These are phyloP conservation scores for Candida nanaspora DNA, from an alignment of 805 yeast species.

Conservation along the genomic window DNA sequence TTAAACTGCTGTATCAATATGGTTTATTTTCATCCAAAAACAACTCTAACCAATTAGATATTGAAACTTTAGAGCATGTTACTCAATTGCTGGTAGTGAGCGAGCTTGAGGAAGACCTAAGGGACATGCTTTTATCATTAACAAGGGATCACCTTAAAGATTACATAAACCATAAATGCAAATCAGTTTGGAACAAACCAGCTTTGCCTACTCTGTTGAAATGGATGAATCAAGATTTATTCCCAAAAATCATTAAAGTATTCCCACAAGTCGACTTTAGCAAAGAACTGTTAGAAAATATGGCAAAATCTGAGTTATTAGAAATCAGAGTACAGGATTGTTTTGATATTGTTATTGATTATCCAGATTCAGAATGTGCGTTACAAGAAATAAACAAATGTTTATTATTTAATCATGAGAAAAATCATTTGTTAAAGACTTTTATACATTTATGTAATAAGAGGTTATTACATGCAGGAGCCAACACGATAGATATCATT, in stretches of 20 bases:
- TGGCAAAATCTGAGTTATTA: constrained; percentile 18
- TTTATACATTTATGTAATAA: constrained; percentile 40
- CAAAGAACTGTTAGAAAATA: constrained; percentile 9
- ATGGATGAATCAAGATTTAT: constrained; percentile 33
- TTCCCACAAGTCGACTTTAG: constrained; percentile 10
- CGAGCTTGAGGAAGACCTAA: constrained; percentile 16
- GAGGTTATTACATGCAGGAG: constrained; percentile 68
- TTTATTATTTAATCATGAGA: constrained; percentile 37
- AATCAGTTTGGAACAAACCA: constrained; percentile 32
- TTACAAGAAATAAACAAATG: constrained; percentile 53
- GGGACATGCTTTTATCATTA: constrained; percentile 27
- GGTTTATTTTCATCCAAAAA: constrained; percentile 7
- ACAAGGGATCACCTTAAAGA: constrained; percentile 30
- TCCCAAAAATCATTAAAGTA: constrained; percentile 21
- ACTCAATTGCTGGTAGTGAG: not conserved
- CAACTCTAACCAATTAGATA: not conserved
- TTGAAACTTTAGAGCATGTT: not conserved
- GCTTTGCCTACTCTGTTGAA: constrained; percentile 25
- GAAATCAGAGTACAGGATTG: constrained; percentile 51
- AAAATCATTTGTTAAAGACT: constrained; percentile 41
- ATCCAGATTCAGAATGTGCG: constrained; percentile 46
- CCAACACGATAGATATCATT: constrained; percentile 68
- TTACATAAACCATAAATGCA: constrained; percentile 24
- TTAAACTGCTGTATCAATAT: constrained; percentile 9
- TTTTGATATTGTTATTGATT: constrained; percentile 47